Evolutionary conservation across 306 rosid genomes (phyloP).

Genomic region (Fragaria nilgerrensis): DNA sequence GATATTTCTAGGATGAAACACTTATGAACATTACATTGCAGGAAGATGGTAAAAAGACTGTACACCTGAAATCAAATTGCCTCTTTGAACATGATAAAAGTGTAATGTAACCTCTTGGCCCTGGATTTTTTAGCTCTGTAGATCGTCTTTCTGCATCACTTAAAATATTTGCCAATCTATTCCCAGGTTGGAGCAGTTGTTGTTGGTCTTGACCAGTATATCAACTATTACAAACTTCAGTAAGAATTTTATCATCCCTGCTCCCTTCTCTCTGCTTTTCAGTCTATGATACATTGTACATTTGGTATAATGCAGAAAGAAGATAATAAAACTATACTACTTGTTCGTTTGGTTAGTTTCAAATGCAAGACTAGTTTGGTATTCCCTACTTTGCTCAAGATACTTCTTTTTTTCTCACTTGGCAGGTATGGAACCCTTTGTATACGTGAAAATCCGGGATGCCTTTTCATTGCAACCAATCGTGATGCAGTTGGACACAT

Average conservation of each 20-base stretch:
- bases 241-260: conserved; percentile 39
- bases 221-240: conserved; percentile 97
- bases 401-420: conserved; percentile 15
- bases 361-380: neutral
- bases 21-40: conserved; percentile 47
- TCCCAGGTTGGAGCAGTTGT: conserved; percentile 97
- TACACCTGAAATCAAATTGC: conserved; percentile 45
- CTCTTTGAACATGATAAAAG: conserved; percentile 79
- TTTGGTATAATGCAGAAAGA: neutral
- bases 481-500: conserved; percentile 85
- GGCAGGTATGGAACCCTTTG: conserved; percentile 91
- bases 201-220: conserved; percentile 81
- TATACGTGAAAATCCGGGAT: conserved; percentile 93
- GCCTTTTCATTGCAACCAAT: conserved; percentile 94
- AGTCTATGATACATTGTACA: neutral
- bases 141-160: conserved; percentile 16
- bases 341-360: too few relatives aligned
- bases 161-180: conserved; percentile 27
- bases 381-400: neutral
- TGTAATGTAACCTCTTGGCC: conserved; percentile 56
- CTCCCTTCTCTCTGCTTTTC: neutral
- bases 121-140: conserved; percentile 26
- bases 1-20: neutral
- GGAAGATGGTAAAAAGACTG: conserved; percentile 71
- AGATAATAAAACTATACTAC: neutral